Conservation (phyloP, 805 yeast species). For the Hemisphaericaspora nanyangensis region DNA sequence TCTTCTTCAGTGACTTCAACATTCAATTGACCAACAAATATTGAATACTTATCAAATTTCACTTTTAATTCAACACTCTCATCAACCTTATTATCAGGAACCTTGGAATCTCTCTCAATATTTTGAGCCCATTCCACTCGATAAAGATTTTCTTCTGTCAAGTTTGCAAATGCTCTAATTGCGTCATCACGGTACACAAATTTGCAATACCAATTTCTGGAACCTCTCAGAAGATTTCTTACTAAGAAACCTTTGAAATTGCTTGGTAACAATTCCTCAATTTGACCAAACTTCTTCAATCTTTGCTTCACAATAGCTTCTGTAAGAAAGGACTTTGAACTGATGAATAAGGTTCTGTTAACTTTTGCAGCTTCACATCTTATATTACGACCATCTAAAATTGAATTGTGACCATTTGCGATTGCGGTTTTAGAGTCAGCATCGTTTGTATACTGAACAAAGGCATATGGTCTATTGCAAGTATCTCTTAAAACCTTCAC, state of each 20-base stretch:
- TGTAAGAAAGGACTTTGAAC: conserved; percentile 23
- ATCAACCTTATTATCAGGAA: conserved; percentile 6
- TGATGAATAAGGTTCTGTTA: conserved; percentile 74
- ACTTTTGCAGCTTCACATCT: conserved; percentile 91
- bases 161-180: conserved; percentile 72
- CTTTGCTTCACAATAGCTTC: conserved; percentile 34
- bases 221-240: conserved; percentile 13
- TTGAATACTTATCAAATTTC: conserved; percentile 58
- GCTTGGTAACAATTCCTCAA: conserved; percentile 58
- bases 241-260: conserved; percentile 26
- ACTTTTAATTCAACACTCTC: conserved; percentile 3
- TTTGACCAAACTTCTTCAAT: conserved; percentile 62
- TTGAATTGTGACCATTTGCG: conserved; percentile 61
- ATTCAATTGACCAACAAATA: conserved; percentile 77
- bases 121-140: conserved; percentile 85
- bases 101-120: conserved; percentile 41
- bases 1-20: conserved; percentile 51
- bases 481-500: conserved; percentile 85
- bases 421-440: conserved; percentile 68
- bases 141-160: conserved; percentile 51
- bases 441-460: conserved; percentile 78
- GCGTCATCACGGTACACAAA: conserved; percentile 86
- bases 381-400: conserved; percentile 68
- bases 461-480: conserved; percentile 82
- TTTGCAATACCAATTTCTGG: conserved; percentile 66